Evolutionary conservation across 495 filamentous ascomycete genomes (phyloP), one percentile per base, ranked within the genome.

Genomic region (Lophiostoma macrostomum): DNA sequence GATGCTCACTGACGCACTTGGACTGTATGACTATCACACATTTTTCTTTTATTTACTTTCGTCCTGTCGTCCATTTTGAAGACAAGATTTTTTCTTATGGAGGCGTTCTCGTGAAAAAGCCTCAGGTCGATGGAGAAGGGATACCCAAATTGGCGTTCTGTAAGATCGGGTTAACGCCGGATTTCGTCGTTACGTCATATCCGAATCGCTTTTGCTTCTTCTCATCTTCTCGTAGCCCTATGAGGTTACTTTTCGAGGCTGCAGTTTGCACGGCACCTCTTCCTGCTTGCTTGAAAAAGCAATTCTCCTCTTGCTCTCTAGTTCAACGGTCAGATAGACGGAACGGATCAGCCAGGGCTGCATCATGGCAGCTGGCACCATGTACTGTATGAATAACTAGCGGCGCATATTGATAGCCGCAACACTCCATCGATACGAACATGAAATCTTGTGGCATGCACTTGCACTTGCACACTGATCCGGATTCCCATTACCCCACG

Each of bases 91-190:
- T 2, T 43, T 18, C 38, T 7, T n/a, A 35, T 55, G 47, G 48
- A 58, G 55, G 55, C 55, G 55, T 58, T 58, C 40, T 52, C 19
- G 30, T 30, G 45, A 58, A 58, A 58, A 58, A 32, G 49, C 47
- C 47, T 57, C 25, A 23, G 47, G 20, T 32, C 23, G 2, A 20
- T n/a, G n/a, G 35, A 40, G 32, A 52, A 20, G 24, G 48, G 48
- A 58, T 52, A 52, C 47, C 54, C 55, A 44, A 24, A 55, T 20
- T 22, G 55, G 50, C 50, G 51, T 58, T 35, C 45, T 52, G 37
- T 50, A 56, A 23, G 19, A 52, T 43, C 36, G 13, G 13, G 3
- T 45, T 30, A 11, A 2, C 20, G 13, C 14, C 25, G 6, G 37
- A 3, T 36, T 35, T 48, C 20, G 6, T 27, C 4, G 29, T 43